These are phyloP conservation scores for Yarrowia deformans DNA, from an alignment of 805 yeast genomes.

Conservation along the genomic window DNA sequence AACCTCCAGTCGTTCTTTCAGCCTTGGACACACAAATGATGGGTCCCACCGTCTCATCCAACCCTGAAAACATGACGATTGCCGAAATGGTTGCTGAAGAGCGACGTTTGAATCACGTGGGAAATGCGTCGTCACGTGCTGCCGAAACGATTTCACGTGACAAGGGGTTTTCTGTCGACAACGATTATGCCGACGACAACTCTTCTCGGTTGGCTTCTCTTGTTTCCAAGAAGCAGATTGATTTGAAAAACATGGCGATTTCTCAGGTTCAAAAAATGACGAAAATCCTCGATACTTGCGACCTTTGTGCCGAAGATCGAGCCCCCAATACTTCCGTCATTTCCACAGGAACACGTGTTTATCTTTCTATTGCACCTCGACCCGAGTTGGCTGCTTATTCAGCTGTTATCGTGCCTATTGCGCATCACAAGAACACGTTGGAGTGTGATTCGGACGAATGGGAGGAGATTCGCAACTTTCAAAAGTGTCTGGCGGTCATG, in stretches of 20 bases:
- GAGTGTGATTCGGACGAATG: slow-evolving; percentile 55
- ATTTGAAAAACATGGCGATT: slow-evolving; percentile 48
- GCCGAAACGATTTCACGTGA: slow-evolving; percentile 53
- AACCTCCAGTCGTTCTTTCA: slow-evolving; percentile 6
- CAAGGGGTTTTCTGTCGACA: slow-evolving; percentile 52
- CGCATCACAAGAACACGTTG: slow-evolving; percentile 54
- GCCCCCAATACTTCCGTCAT: slow-evolving; percentile 46
- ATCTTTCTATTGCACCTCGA: slow-evolving; percentile 53
- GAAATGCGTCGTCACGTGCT: slow-evolving; percentile 46
- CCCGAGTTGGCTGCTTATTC: slow-evolving; percentile 53
- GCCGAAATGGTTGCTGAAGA: slow-evolving; percentile 53
- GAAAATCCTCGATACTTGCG: slow-evolving; percentile 51
- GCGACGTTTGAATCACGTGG: slow-evolving; percentile 40
- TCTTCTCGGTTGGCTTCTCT: slow-evolving; percentile 52
- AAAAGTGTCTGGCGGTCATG: slow-evolving; percentile 54
- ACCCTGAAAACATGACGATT: slow-evolving; percentile 50
- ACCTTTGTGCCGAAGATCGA: slow-evolving; percentile 51
- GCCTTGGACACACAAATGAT: slow-evolving; percentile 39
- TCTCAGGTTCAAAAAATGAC: slow-evolving; percentile 47
- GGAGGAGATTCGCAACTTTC: slow-evolving; percentile 56
- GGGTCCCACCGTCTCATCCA: slow-evolving; percentile 42
- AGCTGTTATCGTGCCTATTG: slow-evolving; percentile 55
- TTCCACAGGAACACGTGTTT: slow-evolving; percentile 52
- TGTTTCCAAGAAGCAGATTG: slow-evolving; percentile 48
- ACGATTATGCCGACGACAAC: slow-evolving; percentile 56